A percentile compares a stretch with the other conserved stretches of the same genome.
These are phyloP conservation scores for Polysphondylium violaceum DNA, from an alignment of 78 protist species.

Conservation along the genomic window DNA sequence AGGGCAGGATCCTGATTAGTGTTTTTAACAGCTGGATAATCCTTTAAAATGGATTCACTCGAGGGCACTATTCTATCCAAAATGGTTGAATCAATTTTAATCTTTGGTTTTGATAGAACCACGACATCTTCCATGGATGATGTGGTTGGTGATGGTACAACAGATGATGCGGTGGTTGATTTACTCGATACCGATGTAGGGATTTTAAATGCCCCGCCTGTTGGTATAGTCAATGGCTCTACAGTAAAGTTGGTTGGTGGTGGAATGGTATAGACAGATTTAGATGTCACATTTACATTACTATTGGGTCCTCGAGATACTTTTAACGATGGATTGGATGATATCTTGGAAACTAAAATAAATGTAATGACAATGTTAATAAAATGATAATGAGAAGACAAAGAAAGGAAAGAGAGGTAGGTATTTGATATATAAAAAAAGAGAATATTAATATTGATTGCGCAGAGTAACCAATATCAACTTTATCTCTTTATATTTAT, in stretches of 20 bases:
- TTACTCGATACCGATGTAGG: background rate
- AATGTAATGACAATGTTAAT: no score
- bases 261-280: conserved; percentile 4
- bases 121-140: conserved; percentile 1
- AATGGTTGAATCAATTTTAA: conserved; percentile 21
- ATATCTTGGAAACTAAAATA: no score
- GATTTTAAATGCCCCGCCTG: background rate
- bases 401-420: no score
- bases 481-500: no score
- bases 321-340: no score
- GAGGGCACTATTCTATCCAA: conserved; percentile 32
- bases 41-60: conserved; percentile 8
- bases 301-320: no score
- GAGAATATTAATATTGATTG: background rate
- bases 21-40: background rate
- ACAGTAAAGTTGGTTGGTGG: background rate
- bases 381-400: no score
- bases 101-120: conserved; percentile 23
- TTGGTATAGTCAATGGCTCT: conserved; percentile 1
- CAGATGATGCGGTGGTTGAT: background rate
- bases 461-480: no score
- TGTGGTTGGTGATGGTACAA: background rate
- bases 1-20: conserved; percentile 18
- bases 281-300: background rate
- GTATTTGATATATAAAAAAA: background rate